Conservation (phyloP, 371 early-diverging fungal species). For the Circinella minor region DNA sequence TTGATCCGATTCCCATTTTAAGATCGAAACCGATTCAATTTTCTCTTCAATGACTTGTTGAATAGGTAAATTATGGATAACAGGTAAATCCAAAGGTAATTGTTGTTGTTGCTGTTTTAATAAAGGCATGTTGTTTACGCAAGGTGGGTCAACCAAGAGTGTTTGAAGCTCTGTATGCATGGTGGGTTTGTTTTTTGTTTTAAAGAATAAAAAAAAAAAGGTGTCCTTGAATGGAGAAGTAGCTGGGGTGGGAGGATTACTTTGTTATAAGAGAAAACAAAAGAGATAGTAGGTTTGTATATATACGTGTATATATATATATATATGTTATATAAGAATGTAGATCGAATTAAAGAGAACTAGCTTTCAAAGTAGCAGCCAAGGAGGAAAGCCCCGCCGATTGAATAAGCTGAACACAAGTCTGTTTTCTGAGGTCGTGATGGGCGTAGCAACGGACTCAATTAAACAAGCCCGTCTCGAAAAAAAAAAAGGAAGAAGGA, state of each 20-base stretch:
- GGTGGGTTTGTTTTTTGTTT: background rate
- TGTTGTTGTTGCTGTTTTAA: slow-evolving; percentile 12
- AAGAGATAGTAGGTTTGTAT: background rate
- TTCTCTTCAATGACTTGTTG: slow-evolving; percentile 37
- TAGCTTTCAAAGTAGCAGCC: slow-evolving; percentile 40
- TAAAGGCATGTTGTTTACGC: slow-evolving; percentile 5
- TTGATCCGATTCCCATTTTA: slow-evolving; percentile 62
- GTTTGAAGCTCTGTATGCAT: slow-evolving; percentile 48
- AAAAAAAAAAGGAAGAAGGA: slow-evolving; percentile 9
- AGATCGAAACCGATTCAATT: slow-evolving; percentile 42
- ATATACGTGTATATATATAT: too few species aligned
- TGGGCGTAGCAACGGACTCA: slow-evolving; percentile 64
- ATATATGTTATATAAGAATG: too few species aligned
- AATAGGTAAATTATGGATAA: slow-evolving; percentile 38
- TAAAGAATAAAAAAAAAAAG: too few species aligned
- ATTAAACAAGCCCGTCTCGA: slow-evolving; percentile 51
- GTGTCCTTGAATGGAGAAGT: background rate
- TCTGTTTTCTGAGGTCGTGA: slow-evolving; percentile 73
- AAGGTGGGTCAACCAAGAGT: slow-evolving; percentile 23
- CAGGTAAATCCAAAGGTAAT: background rate
- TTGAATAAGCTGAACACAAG: slow-evolving; percentile 65
- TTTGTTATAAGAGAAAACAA: background rate
- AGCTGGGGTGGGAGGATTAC: too few species aligned
- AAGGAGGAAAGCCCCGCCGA: slow-evolving; percentile 72
- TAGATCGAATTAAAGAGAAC: too few species aligned